Base-by-base conservation (phyloP, 2,329 filamentous ascomycete species). In the Rhynchosporium secalis region DNA sequence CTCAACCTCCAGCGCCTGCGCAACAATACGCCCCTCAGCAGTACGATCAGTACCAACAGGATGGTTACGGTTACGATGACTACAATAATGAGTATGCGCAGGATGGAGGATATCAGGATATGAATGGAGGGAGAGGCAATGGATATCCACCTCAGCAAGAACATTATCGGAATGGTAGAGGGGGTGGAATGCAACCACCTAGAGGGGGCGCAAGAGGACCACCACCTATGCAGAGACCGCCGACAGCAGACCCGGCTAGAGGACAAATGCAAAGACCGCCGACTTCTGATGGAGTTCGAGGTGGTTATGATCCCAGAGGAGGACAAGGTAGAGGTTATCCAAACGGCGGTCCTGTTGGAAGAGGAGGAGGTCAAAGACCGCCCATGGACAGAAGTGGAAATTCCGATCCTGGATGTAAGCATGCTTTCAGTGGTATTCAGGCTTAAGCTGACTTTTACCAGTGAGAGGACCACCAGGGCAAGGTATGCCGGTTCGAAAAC, bases 1-100 rank as follows among this genome's bases (percentile, higher is more conserved):
- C 57, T 48, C 69, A 70, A 56, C 63, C 65, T 46, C 65, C 64
- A 6, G 66, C 68, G 28, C 67, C 66, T 28, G 66, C 64, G 40
- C 68, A 72, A 72, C 86, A 88, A 70, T 95, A 20, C 57, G 81
- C 78, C 55, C 81, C 82, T 69, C 90, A 91, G 65, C 92, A 96
- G 70, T 71, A 73, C 56, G 70, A 73, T 46, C 68, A 71, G 46
- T 72, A 73, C 55, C 28, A 63, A 9, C 72, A 72, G 29, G 72
- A 71, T 33, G 69, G 65, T 2, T 73, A 73, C 61, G 70, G 68
- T 2, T 70, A 73, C 55, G 68, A 73, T 43, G 65, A 71, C 46
- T 67, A 69, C 58, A 65, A 70, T 40, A 65, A 68, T 58, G 68
- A 62, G 7, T 69, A 71, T 61, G 65, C 57, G 33, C 67, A 70